A percentile compares a stretch with the other conserved stretches of the same genome.
phyloP scores from a whole-genome alignment of 2,329 filamentous ascomycete species.

The Hymenoscyphus albidus region DNA sequence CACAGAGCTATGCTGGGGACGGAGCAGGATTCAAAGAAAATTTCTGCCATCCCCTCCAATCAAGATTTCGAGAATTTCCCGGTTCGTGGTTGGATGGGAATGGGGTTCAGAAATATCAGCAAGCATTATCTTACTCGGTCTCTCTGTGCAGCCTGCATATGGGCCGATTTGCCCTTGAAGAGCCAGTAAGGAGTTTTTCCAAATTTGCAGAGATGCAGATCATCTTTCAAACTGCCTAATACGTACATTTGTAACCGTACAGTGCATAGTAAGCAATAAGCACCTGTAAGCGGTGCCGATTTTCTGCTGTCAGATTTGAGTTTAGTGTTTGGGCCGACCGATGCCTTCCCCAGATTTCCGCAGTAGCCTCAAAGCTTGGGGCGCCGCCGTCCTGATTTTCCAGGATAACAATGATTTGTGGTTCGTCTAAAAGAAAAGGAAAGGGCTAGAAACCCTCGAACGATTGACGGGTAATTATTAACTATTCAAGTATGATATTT shows the following conservation, averaged over 20 bases:
- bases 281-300: not conserved
- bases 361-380: not conserved
- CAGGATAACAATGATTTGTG: too few relatives aligned
- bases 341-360: not conserved
- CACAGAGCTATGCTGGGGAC: too few relatives aligned
- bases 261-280: not conserved
- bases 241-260: not conserved
- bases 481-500: too few relatives aligned
- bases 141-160: not conserved
- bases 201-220: not conserved
- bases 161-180: not conserved
- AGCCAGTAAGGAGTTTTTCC: not conserved
- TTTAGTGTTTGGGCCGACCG: not conserved
- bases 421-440: too few relatives aligned
- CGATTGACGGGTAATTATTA: too few relatives aligned
- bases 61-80: not conserved
- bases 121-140: not conserved
- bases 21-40: not conserved
- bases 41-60: not conserved
- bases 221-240: not conserved
- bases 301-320: not conserved
- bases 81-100: not conserved
- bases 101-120: not conserved
- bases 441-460: too few relatives aligned
- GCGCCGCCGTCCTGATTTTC: too few relatives aligned